Conservation (phyloP, 2,329 filamentous ascomycete species). For the Ascochyta fabae region DNA sequence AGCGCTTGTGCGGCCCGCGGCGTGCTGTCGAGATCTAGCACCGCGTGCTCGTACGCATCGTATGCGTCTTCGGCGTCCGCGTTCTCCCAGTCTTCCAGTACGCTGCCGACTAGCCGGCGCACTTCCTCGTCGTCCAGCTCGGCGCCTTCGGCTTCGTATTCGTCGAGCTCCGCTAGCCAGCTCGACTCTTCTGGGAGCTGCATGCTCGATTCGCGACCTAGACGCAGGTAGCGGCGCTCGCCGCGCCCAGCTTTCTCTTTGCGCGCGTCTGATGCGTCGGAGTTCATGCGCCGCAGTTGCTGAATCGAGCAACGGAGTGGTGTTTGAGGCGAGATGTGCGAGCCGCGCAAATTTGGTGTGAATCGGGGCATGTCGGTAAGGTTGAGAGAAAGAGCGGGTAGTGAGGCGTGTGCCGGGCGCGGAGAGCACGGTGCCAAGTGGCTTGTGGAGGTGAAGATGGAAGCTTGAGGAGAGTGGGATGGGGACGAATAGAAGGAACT, state of each 20-base stretch:
- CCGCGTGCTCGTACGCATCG: constrained; percentile 5
- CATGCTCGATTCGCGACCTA: constrained; percentile 49
- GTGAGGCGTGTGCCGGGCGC: constrained; percentile 26
- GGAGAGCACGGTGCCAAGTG: constrained; percentile 31
- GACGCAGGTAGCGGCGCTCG: constrained; percentile 48
- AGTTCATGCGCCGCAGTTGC: constrained; percentile 54
- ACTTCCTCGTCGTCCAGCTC: constrained; percentile 31
- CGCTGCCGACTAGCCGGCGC: constrained; percentile 26
- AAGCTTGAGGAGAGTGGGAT: constrained; percentile 10
- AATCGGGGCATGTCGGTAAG: constrained; percentile 34
- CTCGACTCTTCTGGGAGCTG: constrained; percentile 38
- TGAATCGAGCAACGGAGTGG: constrained; percentile 49
- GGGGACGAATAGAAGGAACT: constrained; percentile 25
- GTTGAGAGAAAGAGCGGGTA: constrained; percentile 30
- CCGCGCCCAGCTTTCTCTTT: constrained; percentile 32
- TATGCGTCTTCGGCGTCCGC: constrained; percentile 22
- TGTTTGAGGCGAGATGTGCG: constrained; percentile 34
- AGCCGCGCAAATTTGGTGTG: constrained; percentile 28
- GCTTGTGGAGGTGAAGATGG: background rate
- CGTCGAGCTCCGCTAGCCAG: constrained; percentile 36
- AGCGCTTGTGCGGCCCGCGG: constrained; percentile 3
- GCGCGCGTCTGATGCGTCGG: constrained; percentile 38
- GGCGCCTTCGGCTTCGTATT: constrained; percentile 18
- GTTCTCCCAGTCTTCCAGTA: constrained; percentile 29
- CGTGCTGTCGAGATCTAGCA: constrained; percentile 7